Evolutionary conservation across 345 rosid species (phyloP).

Genomic region (Acer saccharum): DNA sequence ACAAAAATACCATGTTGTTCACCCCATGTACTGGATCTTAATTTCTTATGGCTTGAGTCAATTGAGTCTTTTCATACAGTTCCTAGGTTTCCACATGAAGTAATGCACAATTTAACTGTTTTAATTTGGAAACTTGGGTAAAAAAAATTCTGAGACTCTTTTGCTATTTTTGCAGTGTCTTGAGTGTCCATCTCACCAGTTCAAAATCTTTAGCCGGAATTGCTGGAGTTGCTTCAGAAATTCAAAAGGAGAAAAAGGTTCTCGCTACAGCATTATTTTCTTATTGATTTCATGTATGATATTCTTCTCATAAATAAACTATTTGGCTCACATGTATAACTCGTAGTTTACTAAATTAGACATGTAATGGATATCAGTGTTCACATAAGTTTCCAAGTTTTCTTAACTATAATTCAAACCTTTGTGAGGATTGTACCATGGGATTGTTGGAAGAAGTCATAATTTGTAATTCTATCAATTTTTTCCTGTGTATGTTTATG

Average conservation of each 20-base stretch:
- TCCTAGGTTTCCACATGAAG: constrained; percentile 4
- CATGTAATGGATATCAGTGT: not conserved
- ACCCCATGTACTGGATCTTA: constrained; percentile 20
- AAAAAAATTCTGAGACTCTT: constrained; percentile 9
- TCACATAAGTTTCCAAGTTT: not conserved
- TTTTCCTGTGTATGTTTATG: not conserved
- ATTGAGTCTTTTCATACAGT: not conserved
- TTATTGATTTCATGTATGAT: constrained; percentile 38
- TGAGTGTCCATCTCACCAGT: constrained; percentile 90
- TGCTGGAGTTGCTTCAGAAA: constrained; percentile 83
- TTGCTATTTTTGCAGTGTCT: constrained; percentile 53
- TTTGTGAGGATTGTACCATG: not conserved
- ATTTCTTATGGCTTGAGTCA: not conserved
- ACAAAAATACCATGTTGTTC: constrained; percentile 45
- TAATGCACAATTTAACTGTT: not conserved
- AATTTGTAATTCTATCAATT: not conserved
- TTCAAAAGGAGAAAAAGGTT: constrained; percentile 96
- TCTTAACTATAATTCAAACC: not conserved
- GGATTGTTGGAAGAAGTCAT: not conserved
- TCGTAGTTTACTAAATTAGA: not conserved
- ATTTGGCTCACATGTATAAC: not conserved
- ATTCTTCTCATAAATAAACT: not conserved
- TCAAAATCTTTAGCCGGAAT: constrained; percentile 87
- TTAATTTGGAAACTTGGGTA: constrained; percentile 10
- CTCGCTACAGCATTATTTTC: not conserved